These are phyloP conservation scores for Brassica cretica DNA, from an alignment of 345 rosid genomes.

Conservation along the genomic window DNA sequence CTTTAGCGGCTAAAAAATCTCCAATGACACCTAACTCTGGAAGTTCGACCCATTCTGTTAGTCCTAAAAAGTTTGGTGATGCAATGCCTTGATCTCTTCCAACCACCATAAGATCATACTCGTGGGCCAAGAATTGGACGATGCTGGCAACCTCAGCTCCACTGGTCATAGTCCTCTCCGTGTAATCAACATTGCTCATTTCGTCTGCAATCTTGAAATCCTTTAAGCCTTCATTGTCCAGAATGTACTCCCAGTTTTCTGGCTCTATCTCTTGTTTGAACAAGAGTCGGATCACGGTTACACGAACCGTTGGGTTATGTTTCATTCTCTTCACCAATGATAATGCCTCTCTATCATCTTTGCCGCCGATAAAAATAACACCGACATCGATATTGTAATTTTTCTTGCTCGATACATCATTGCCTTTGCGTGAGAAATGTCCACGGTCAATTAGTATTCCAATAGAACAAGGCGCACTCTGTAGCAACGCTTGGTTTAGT, in stretches of 20 bases:
- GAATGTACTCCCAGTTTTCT: conserved; percentile 6
- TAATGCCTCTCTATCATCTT: conserved; percentile 30
- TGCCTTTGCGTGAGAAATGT: conserved; percentile 7
- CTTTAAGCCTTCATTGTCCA: conserved; percentile 15
- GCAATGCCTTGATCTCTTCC: conserved; percentile 27
- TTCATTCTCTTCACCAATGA: conserved; percentile 26
- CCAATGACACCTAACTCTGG: conserved; percentile 34
- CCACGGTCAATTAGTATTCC: conserved; percentile 35
- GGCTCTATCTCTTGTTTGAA: neutral
- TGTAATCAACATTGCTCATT: neutral
- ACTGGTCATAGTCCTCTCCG: conserved; percentile 6
- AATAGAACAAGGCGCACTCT: conserved; percentile 28
- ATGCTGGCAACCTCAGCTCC: conserved; percentile 15
- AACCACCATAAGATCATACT: conserved; percentile 22
- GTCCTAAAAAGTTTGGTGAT: conserved; percentile 2
- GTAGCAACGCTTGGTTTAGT: conserved; percentile 8
- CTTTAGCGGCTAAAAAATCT: conserved; percentile 31
- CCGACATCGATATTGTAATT: conserved; percentile 4
- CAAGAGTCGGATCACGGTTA: conserved; percentile 13
- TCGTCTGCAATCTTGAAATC: neutral
- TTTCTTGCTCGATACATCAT: conserved; percentile 7
- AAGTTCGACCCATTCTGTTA: conserved; percentile 29
- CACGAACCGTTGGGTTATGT: neutral
- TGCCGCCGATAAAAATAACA: conserved; percentile 28
- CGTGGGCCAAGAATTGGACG: neutral